Evolutionary conservation across 1,284 basidiomycete species (phyloP).

Genomic region (Fomitopsis betulina): DNA sequence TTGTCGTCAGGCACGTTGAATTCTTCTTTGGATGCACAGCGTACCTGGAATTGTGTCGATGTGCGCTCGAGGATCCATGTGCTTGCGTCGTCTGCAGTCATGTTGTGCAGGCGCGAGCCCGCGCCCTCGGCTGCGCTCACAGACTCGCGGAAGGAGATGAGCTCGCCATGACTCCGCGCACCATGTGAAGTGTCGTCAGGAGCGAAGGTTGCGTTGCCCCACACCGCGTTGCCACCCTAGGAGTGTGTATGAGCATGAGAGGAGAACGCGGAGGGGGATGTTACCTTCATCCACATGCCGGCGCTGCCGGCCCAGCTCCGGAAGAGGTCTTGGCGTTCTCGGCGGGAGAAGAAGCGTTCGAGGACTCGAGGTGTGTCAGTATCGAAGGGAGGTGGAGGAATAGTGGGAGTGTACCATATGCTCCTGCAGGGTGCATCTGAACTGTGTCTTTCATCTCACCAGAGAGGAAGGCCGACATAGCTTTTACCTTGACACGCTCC

Average conservation of each 20-base stretch:
- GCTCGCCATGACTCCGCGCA: conserved; percentile 73
- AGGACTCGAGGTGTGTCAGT: conserved; percentile 42
- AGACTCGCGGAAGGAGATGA: conserved; percentile 72
- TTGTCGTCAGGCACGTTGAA: too few species aligned
- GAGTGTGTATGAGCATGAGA: not conserved
- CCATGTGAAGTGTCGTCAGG: conserved; percentile 73
- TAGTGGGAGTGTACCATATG: conserved; percentile 51
- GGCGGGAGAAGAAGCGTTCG: conserved; percentile 85
- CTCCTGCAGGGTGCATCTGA: conserved; percentile 83
- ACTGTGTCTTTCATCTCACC: conserved; percentile 97
- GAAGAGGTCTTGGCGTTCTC: conserved; percentile 89
- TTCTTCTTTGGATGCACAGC: conserved; percentile 4
- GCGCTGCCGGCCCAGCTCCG: conserved; percentile 94
- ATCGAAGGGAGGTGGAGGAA: too few species aligned
- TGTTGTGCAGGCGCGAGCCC: conserved; percentile 43
- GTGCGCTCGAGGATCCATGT: conserved; percentile 86
- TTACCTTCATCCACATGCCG: conserved; percentile 88
- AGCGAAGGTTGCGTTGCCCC: conserved; percentile 75
- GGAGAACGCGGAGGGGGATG: conserved; percentile 1
- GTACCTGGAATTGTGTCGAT: conserved; percentile 76
- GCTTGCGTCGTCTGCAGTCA: conserved; percentile 78
- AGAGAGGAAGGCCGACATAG: conserved; percentile 93
- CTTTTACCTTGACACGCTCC: conserved; percentile 62
- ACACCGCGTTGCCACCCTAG: conserved; percentile 85
- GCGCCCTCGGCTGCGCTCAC: conserved; percentile 25